Base-by-base conservation (phyloP, 2,329 filamentous ascomycete species). In the Acarospora socialis region DNA sequence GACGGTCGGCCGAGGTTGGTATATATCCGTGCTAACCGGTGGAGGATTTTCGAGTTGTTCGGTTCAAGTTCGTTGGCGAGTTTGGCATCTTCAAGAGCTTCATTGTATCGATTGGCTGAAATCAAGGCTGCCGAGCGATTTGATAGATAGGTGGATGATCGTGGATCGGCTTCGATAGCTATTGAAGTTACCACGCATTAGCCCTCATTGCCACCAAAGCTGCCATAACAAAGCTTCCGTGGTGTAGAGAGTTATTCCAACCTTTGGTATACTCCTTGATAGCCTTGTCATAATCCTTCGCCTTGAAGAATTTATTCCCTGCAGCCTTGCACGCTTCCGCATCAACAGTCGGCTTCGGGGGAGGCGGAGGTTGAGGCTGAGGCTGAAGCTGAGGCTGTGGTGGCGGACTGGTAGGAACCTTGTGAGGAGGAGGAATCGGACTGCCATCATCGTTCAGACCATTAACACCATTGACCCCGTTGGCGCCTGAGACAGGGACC, bases 301-400 rank as follows among this genome's bases (percentile, higher is more conserved):
- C 81, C 64, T 94, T 95, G 70, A 94, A 98, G 51, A 82, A 87
- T 50, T 90, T 90, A 63, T 98, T 98, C 37, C 90, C 90, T 2
- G 81, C 73, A 46, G 81, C 73, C 66, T 98, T 98, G 70, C 78
- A 93, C 8, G 74, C 68, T 60, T 98, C 90, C 16, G 87, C 83
- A 51, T 94, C 82, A 33, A 87, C 80, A 24, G 46, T 55, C 41
- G 42, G 56, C 50, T 35, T 56, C 7, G 51, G 53, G 40, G 55
- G 55, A 21, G 61, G 55, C 29, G 60, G 59, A n/a, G n/a, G n/a
- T n/a, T n/a, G n/a, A n/a, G n/a, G n/a, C n/a, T n/a, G n/a, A n/a
- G n/a, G n/a, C n/a, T n/a, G n/a, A n/a, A n/a, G n/a, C n/a, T n/a
- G n/a, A n/a, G n/a, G n/a, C n/a, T n/a, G n/a, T n/a, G n/a, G n/a